Conservation (phyloP, 441 rosid species). For the Hura crepitans region DNA sequence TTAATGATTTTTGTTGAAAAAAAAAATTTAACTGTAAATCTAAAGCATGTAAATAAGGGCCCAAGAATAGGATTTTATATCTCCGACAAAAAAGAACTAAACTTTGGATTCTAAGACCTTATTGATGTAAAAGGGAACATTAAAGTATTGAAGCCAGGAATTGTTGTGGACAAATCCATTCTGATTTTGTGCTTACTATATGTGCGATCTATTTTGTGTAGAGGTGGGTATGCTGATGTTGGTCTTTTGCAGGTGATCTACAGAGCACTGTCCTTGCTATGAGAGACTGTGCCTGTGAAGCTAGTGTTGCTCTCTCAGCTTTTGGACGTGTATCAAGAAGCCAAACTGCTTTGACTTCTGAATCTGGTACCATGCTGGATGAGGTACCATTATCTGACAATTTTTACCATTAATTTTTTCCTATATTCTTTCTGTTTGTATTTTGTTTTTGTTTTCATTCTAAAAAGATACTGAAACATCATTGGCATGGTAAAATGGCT, state of each 20-base stretch:
- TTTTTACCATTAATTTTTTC: constrained; percentile 3
- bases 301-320: constrained; percentile 67
- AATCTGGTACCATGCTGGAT: constrained; percentile 96
- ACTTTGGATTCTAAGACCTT: not conserved
- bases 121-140: not conserved
- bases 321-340: constrained; percentile 73
- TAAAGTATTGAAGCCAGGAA: not conserved
- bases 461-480: not conserved
- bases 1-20: too few species aligned
- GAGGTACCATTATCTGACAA: constrained; percentile 54
- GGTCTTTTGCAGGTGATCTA: constrained; percentile 60
- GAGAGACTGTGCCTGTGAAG: constrained; percentile 92
- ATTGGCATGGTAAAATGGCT: constrained; percentile 3
- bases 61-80: not conserved
- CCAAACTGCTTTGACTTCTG: constrained; percentile 92
- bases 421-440: not conserved
- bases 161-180: not conserved
- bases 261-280: constrained; percentile 77
- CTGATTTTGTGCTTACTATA: not conserved
- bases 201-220: constrained; percentile 3
- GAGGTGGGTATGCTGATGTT: constrained; percentile 16
- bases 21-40: not conserved
- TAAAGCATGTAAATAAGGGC: not conserved
- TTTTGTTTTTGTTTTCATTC: not conserved
- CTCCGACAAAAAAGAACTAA: not conserved